Evolutionary conservation across 306 rosid genomes (phyloP).

Genomic region (Rubus idaeus): DNA sequence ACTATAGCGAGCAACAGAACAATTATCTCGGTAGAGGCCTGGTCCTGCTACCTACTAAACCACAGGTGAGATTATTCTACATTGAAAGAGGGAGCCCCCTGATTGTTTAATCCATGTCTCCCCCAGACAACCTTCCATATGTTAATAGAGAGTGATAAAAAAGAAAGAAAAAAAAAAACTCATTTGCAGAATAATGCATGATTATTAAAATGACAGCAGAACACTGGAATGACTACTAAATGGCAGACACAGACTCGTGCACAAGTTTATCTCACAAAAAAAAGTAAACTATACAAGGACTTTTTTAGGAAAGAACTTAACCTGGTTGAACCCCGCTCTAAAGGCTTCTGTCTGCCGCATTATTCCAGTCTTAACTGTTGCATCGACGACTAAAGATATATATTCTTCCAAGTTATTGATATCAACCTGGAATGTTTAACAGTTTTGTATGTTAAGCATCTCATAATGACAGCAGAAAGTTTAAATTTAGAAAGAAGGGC

Average conservation of each 20-base stretch:
- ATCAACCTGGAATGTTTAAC: conserved; percentile 59
- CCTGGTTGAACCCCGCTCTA: conserved; percentile 97
- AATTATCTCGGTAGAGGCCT: background rate
- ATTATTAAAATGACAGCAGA: background rate
- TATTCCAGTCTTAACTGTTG: conserved; percentile 88
- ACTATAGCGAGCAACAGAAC: background rate
- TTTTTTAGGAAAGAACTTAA: conserved; percentile 1
- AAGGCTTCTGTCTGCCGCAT: conserved; percentile 85
- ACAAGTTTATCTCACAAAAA: background rate
- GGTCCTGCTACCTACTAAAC: background rate
- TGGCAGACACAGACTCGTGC: background rate
- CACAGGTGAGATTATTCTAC: background rate
- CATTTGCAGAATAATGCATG: background rate
- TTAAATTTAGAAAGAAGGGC: background rate
- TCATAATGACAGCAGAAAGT: background rate
- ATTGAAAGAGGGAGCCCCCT: background rate
- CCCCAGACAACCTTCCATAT: background rate
- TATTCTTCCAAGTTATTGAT: conserved; percentile 88
- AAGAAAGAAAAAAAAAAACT: background rate
- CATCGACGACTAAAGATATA: conserved; percentile 77
- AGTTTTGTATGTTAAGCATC: conserved; percentile 4
- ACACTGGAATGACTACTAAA: background rate
- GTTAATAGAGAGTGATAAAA: background rate
- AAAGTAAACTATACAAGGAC: background rate
- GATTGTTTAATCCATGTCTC: background rate